These are phyloP conservation scores for Carex sylvatica DNA, from an alignment of 202 grass and related monocot genomes.

Conservation along the genomic window DNA sequence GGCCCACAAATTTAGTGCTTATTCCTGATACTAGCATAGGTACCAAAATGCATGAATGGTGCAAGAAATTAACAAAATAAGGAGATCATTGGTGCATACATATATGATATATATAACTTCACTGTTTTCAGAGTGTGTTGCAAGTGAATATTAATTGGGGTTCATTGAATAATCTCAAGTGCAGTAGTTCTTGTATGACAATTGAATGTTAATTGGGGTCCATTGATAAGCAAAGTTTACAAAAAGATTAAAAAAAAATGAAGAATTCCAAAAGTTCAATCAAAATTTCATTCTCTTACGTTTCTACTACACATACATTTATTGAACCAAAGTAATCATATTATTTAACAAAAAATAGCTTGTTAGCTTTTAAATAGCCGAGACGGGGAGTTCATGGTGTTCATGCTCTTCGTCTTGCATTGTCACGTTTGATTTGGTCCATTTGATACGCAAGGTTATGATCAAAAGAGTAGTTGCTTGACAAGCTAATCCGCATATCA, in stretches of 20 bases:
- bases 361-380: background rate
- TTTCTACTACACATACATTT: background rate
- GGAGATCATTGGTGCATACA: too few species aligned
- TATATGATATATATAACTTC: too few species aligned
- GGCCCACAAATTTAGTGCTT: too few species aligned
- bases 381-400: background rate
- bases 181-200: too few species aligned
- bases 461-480: constrained; percentile 44
- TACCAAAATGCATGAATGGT: too few species aligned
- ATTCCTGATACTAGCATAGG: too few species aligned
- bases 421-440: constrained; percentile 40
- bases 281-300: background rate
- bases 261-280: background rate
- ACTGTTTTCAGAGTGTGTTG: too few species aligned
- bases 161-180: too few species aligned
- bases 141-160: too few species aligned
- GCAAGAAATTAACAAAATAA: too few species aligned
- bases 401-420: constrained; percentile 38
- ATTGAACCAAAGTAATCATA: background rate
- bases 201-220: too few species aligned
- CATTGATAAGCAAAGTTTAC: too few species aligned
- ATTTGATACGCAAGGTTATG: constrained; percentile 62
- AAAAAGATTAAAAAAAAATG: background rate
- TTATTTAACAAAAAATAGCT: background rate
- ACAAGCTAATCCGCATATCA: constrained; percentile 58